These are phyloP conservation scores for Cantharellus cinnabarinus DNA, from an alignment of 768 basidiomycete genomes.

Conservation along the genomic window DNA sequence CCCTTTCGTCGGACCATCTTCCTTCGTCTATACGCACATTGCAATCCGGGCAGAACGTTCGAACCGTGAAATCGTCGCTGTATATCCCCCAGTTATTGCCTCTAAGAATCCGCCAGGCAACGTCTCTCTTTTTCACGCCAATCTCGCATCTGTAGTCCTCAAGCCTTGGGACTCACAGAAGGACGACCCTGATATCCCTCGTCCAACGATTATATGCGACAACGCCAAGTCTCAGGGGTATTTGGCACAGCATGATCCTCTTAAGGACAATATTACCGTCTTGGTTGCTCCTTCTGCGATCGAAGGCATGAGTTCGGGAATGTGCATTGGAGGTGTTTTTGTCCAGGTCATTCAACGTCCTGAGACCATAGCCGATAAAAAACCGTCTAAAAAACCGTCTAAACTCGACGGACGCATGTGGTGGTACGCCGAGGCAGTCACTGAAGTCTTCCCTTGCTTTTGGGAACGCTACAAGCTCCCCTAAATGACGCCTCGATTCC, in stretches of 20 bases:
- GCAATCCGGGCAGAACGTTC: slow-evolving; percentile 47
- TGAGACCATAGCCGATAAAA: neutral
- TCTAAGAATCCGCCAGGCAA: slow-evolving; percentile 18
- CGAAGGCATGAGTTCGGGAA: slow-evolving; percentile 27
- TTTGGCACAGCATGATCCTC: slow-evolving; percentile 14
- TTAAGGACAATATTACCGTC: slow-evolving; percentile 37
- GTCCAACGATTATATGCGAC: slow-evolving; percentile 16
- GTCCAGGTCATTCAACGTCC: slow-evolving; percentile 35
- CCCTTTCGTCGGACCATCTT: slow-evolving; percentile 32
- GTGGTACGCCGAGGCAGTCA: neutral
- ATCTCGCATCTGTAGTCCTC: slow-evolving; percentile 31
- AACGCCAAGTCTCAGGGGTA: slow-evolving; percentile 18
- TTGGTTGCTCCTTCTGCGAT: slow-evolving; percentile 29
- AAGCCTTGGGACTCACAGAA: slow-evolving; percentile 32
- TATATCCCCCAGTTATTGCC: slow-evolving; percentile 17
- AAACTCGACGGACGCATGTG: neutral
- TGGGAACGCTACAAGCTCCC: neutral
- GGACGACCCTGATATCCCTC: slow-evolving; percentile 20
- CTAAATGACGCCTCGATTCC: neutral
- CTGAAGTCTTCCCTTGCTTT: neutral
- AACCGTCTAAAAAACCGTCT: neutral
- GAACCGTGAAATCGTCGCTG: slow-evolving; percentile 32
- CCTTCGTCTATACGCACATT: slow-evolving; percentile 39
- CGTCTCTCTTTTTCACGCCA: slow-evolving; percentile 22
- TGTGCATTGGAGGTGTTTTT: slow-evolving; percentile 47